A percentile compares a stretch with the other conserved stretches of the same genome.
Conservation (phyloP, 169 alveolate species). For the Cryptosporidium tyzzeri region DNA sequence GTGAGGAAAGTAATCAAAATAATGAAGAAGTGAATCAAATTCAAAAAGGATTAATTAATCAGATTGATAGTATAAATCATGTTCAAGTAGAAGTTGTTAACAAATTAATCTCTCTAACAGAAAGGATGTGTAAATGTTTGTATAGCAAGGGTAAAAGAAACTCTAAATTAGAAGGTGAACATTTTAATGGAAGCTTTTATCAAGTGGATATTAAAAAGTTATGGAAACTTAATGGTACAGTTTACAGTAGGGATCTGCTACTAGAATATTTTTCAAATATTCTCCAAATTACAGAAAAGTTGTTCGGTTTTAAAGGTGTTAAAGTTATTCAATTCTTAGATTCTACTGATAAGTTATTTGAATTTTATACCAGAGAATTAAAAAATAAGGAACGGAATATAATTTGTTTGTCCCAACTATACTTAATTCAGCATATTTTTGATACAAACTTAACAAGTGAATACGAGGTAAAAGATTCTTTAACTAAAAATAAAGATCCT, state of each 20-base stretch:
- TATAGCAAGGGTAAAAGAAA: background rate
- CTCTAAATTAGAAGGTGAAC: background rate
- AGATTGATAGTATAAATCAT: background rate
- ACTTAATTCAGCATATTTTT: constrained; percentile 9
- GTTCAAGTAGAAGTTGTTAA: background rate
- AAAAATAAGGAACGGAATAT: constrained; percentile 15
- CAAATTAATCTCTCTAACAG: constrained; percentile 1
- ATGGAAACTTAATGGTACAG: constrained; percentile 54
- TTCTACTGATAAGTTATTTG: constrained; percentile 52
- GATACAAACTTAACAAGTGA: background rate
- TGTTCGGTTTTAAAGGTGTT: background rate
- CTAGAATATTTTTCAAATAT: constrained; percentile 47
- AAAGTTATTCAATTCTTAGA: constrained; percentile 5
- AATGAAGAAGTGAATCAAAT: background rate
- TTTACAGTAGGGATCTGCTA: constrained; percentile 21
- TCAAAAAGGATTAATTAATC: background rate
- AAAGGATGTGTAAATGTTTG: background rate
- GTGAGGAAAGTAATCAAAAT: background rate
- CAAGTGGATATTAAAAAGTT: constrained; percentile 2
- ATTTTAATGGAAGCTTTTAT: background rate
- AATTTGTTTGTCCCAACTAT: constrained; percentile 15
- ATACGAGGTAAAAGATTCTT: background rate
- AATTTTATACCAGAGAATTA: constrained; percentile 29
- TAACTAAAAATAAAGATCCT: background rate
- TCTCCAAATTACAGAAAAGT: background rate